Base-by-base conservation (phyloP, 768 basidiomycete species). In the Rhodotorula sphaerocarpa region DNA sequence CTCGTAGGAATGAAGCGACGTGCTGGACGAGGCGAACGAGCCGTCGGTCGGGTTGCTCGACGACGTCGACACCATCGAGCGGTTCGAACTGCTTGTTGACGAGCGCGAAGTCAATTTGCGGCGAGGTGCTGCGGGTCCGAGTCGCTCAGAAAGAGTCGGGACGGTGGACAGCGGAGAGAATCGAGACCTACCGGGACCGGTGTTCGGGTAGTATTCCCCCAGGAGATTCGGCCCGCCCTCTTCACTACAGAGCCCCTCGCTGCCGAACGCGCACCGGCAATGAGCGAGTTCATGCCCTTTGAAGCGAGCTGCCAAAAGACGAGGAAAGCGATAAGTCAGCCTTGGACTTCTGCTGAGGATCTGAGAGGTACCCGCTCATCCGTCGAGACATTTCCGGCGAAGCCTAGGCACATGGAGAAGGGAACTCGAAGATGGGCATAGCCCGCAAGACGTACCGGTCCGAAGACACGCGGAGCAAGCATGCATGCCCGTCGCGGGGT, bases 241-340 rank as follows among this genome's bases (percentile, higher is more conserved):
- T 30, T 65, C 63, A 14, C 48, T 51, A 50, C 63, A 65, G 18
- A 65, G 36, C 15, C 63, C 63, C 7, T 65, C 63, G 18, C 58
- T 39, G 18, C 55, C 36, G 54, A 65, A 65, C 34, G 63, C 46
- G 39, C 63, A 65, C 11, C 58, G 46, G 15, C 55, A 57, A 7
- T 56, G 43, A 2, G 54, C 16, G 21, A 56, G 27, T 7, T 65
- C 63, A 50, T 65, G 63, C 0, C 58, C 58, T 23, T 59, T 55
- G 55, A 59, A 59, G 15, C 63, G 57, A 1, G 63, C 63, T 65
- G 54, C 9, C 20, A 23, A 15, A 21, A 7, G 21, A 34, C 31
- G 46, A 41, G 48, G 42, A 50, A 53, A 39, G 36, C 16, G 36
- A 16, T 39, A n/a, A n/a, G n/a, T n/a, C n/a, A n/a, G n/a, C n/a